phyloP scores from a whole-genome alignment of 192 early-diverging fungal genomes.

The Backusella morwellensis region DNA sequence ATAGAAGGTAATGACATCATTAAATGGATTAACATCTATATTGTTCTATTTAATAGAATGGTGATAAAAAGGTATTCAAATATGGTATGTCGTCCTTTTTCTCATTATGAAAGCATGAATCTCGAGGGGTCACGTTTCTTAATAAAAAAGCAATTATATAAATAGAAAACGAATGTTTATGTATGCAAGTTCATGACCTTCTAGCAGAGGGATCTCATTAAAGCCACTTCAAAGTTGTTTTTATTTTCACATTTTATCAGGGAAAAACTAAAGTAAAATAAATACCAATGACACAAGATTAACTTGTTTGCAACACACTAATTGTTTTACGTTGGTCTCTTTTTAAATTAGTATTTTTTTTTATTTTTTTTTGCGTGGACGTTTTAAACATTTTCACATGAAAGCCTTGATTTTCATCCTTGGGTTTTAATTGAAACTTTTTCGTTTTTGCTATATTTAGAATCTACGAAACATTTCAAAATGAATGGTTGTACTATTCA shows the following conservation, averaged over 20 bases:
- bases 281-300: background rate
- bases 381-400: constrained; percentile 1
- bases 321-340: constrained; percentile 1
- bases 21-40: background rate
- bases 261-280: background rate
- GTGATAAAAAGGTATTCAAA: background rate
- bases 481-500: background rate
- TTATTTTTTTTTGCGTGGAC: background rate
- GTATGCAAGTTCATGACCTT: background rate
- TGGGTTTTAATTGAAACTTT: background rate
- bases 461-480: background rate
- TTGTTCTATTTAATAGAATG: background rate
- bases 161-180: background rate
- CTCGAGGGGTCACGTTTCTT: background rate
- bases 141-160: background rate
- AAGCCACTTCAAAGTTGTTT: background rate
- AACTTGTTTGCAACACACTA: background rate
- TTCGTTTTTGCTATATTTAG: background rate
- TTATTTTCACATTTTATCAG: background rate
- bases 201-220: background rate
- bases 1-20: background rate
- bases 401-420: background rate
- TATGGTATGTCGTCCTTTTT: background rate
- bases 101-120: background rate
- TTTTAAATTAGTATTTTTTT: background rate